Evolutionary conservation across 352 stramenopile species (phyloP).

Genomic region (Phytophthora pistaciae): DNA sequence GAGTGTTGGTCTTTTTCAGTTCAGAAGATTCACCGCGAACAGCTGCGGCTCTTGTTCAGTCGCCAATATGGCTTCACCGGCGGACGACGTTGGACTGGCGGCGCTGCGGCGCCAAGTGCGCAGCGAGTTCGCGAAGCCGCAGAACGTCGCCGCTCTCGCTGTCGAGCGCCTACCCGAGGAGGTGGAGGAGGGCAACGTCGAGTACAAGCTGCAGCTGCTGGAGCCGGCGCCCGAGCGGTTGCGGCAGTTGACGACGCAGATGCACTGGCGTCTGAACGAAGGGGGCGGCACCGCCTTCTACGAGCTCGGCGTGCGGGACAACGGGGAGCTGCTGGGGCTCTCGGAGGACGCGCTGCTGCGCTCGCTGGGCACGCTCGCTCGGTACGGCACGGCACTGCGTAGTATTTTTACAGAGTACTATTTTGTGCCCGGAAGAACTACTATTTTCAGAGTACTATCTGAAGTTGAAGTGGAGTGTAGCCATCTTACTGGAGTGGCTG

Average conservation of each 20-base stretch:
- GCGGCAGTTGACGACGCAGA: conserved; percentile 89
- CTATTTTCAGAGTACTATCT: conserved; percentile 12
- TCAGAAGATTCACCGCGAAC: background rate
- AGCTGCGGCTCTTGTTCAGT: background rate
- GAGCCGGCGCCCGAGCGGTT: conserved; percentile 73
- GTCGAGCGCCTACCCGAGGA: conserved; percentile 61
- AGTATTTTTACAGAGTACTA: background rate
- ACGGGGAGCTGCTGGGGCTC: conserved; percentile 81
- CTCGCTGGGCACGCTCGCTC: conserved; percentile 72
- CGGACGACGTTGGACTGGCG: conserved; percentile 29
- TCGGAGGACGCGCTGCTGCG: conserved; percentile 67
- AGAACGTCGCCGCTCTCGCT: background rate
- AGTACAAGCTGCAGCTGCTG: conserved; percentile 93
- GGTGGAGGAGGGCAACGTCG: conserved; percentile 91
- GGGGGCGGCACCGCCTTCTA: conserved; percentile 87
- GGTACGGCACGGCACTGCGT: conserved; percentile 26
- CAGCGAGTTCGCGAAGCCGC: conserved; percentile 27
- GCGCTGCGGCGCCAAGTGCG: conserved; percentile 30
- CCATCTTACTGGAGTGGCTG: conserved; percentile 11
- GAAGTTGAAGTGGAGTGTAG: conserved; percentile 19
- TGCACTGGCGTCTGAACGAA: conserved; percentile 93
- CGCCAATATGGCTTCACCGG: conserved; percentile 27
- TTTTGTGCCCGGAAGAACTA: background rate
- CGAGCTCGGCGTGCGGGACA: conserved; percentile 89
- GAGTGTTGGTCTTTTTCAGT: conserved; percentile 3